Percentiles rank a stretch among this genome's conserved stretches.
Evolutionary conservation across 2,329 filamentous ascomycete genomes (phyloP).

Genomic region (Ascochyta fabae): DNA sequence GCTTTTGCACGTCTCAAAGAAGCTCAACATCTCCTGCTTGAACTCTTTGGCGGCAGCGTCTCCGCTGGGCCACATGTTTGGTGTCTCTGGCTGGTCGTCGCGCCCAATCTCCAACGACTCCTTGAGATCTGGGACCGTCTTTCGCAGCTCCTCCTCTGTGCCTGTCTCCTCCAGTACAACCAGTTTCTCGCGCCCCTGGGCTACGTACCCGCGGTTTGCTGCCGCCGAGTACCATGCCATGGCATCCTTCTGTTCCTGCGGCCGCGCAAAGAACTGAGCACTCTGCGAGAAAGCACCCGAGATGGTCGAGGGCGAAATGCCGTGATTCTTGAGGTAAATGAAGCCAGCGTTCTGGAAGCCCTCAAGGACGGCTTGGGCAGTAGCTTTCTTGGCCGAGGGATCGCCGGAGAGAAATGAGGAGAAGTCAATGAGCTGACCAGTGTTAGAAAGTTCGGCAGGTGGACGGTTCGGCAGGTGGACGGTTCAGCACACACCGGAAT

Average conservation of each 20-base stretch:
- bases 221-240: conserved; percentile 52
- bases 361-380: conserved; percentile 74
- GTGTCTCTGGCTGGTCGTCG: conserved; percentile 65
- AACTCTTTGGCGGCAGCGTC: conserved; percentile 66
- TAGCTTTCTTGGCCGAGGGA: conserved; percentile 64
- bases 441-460: conserved; percentile 56
- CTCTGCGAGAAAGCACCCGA: conserved; percentile 64
- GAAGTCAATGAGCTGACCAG: conserved; percentile 76
- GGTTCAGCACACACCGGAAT: conserved; percentile 43
- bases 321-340: conserved; percentile 83
- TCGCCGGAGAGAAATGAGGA: conserved; percentile 71
- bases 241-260: conserved; percentile 48
- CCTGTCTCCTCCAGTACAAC: conserved; percentile 45
- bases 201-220: conserved; percentile 58
- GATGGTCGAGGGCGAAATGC: conserved; percentile 67
- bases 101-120: conserved; percentile 68
- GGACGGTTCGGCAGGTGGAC: conserved; percentile 43
- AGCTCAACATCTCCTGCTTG: conserved; percentile 73
- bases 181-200: conserved; percentile 53
- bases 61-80: conserved; percentile 78
- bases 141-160: conserved; percentile 46
- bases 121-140: conserved; percentile 55
- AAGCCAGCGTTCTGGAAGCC: conserved; percentile 89
- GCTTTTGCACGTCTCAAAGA: conserved; percentile 75
- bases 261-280: conserved; percentile 48